Base-by-base conservation (phyloP, 768 basidiomycete species). In the Lentinus tigrinus region DNA sequence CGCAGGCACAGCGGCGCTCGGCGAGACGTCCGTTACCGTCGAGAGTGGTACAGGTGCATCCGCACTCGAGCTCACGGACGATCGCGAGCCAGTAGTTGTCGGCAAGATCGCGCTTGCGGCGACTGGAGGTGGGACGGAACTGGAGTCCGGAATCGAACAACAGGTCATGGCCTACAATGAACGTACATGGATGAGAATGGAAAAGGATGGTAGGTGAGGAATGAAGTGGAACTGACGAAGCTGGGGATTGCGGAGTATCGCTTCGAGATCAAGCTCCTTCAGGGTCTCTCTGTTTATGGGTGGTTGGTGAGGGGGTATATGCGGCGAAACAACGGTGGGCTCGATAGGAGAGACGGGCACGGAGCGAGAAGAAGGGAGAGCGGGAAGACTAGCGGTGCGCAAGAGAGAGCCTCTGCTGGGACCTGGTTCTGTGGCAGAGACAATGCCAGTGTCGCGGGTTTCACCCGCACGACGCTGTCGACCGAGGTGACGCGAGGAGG, bases 71-170 rank as follows among this genome's bases (percentile, higher is more conserved):
- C 75, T 98, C 95, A 50, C 82, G 83, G 34, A 81, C 76, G 52
- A 98, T 78, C 42, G 93, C 88, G 40, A 77, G 76, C 95, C 95
- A 98, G 69, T 96, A 98, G 58, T 81, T 84, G 62, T 94, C 91
- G 0, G 86, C 80, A 37, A 84, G 77, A 48, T 87, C 84, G 48
- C 83, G 70, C 70, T 93, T 93, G 56, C 87, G 83, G 39, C 87
- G 83, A 61, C 84, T 84, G n/a, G 82, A 80, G 1, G 87, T 86
- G 11, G 90, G 89, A 42, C 89, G 82, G 72, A 93, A 93, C 70
- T 93, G 91, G 14, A 93, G 76, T 16, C 87, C 86, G 17, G 90
- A 81, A 62, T 96, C 94, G 63, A 95, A 95, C 63, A 95, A 82
- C 59, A 95, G 80, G 73, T 95, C 93, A 65, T 96, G 93, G 34